Base-by-base conservation (phyloP, 78 protist species). In the Planoprotostelium fungivorum region DNA sequence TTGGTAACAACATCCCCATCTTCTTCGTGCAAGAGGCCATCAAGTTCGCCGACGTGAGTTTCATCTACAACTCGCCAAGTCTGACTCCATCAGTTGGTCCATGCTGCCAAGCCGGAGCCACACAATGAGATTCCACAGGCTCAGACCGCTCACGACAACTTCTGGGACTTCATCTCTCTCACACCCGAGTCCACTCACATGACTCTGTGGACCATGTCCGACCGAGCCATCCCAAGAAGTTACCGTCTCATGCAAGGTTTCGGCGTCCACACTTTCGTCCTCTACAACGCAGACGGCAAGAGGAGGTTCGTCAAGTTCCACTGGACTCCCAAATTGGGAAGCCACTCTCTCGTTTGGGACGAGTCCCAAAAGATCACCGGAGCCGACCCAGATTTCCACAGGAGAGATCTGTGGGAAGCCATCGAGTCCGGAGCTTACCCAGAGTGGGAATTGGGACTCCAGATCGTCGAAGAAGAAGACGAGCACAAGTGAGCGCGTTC, bases 101-200 rank as follows among this genome's bases (percentile, higher is more conserved):
- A 89, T 38, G 83, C 94, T 29, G 83, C 63, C 38, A 88, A 84
- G 63, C 91, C 91, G 37, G 91, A 94, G 35, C 96, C 95, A 1
- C 35, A 83, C 35, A 86, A 23, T 1, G 91, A 88, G 85, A 35
- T 90, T 10, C 88, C 85, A 0, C 84, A 88, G 51, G 91, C 88
- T 9, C 39, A 35, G 23, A 34, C 87, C 34, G 91, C 91, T 0
- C 91, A 89, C 86, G 91, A 89, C 86, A 84, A 84, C 28, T 86
- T 94, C 31, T 93, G 91, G 92, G 95, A 94, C 84, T 94, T 88
- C 34, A 1, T 88, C 34, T 88, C 94, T 10, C 73, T 36, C n/a
- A 63, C 37, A 34, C 93, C 96, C n/a, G 96, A 94, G 88, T 85
- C 89, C 85, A n/a, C 37, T n/a, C 95, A 94, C 89, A 87, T 35